Evolutionary conservation across 2,329 filamentous ascomycete genomes (phyloP).

Genomic region (Lizonia empirigonia): DNA sequence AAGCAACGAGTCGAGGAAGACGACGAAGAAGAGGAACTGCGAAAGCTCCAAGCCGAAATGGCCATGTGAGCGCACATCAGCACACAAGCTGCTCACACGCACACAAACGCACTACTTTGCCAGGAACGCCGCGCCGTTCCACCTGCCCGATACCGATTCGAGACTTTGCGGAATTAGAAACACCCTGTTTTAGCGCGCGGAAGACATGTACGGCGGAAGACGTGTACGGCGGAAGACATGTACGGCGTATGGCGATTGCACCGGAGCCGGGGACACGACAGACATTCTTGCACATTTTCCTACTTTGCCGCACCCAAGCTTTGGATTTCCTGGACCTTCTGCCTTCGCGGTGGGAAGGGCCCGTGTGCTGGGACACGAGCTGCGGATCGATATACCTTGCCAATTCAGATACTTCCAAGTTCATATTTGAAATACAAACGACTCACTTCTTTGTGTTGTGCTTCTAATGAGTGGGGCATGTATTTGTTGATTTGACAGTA

Average conservation of each 20-base stretch:
- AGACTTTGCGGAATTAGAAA: not conserved
- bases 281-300: constrained; percentile 10
- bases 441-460: too few relatives aligned
- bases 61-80: constrained; percentile 69
- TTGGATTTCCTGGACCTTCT: constrained; percentile 12
- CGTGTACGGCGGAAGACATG: constrained; percentile 16
- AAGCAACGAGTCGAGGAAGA: constrained; percentile 67
- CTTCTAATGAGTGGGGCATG: too few relatives aligned
- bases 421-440: not conserved
- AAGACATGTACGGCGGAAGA: constrained; percentile 25
- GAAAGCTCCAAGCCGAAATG: constrained; percentile 95
- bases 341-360: not conserved
- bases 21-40: constrained; percentile 93
- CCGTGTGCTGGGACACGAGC: not conserved
- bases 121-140: not conserved
- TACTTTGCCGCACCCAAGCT: not conserved
- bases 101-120: not conserved
- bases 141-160: not conserved
- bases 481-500: too few relatives aligned
- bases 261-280: constrained; percentile 7
- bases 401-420: constrained; percentile 17
- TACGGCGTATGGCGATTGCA: constrained; percentile 30
- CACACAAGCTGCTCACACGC: not conserved
- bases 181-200: not conserved
- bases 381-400: constrained; percentile 24